Evolutionary conservation across 1,284 basidiomycete genomes (phyloP), one percentile per base, ranked within the genome.

Genomic region (Naganishia liquefaciens): DNA sequence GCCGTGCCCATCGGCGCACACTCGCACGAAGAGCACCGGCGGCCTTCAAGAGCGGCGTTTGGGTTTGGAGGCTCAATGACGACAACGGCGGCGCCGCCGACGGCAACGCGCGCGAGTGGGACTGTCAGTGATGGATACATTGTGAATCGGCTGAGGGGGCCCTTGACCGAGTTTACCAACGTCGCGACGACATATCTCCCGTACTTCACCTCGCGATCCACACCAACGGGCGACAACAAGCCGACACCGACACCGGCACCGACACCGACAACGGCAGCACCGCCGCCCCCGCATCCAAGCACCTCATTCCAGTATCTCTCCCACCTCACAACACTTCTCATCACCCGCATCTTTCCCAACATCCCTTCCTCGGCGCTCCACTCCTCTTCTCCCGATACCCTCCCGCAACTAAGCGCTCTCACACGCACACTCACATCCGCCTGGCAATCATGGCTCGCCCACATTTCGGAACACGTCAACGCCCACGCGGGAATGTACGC

Each of bases 131-230:
- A 60, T 37, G 55, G 55, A 21, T 60, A 60, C 30, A 21, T 60
- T 33, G 33, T 60, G 19, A 60, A 60, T 49, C 55, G 55, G 2
- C 30, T 60, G 7, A 30, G 55, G 30, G 40, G 47, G 13, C 55
- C 55, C 10, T 49, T 60, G 21, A 50, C 55, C 1, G 55, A 60
- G 15, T 60, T 60, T 15, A 17, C 37, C 5, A 46, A 60, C 6
- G 55, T 60, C 30, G 55, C 47, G 5, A 27, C 39, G n/a, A 60
- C 46, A 46, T 60, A 60, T 23, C 46, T 60, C 5, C 55, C 55
- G 30, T 60, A 60, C 55, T 60, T 60, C 50, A 40, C 50, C 33
- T 10, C 33, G 10, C 33, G 33, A n/a, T 10, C 23, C 55, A 2
- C 23, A 21, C 19, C n/a, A n/a, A 19, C n/a, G n/a, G n/a, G n/a